Evolutionary conservation across 768 basidiomycete genomes (phyloP).

Genomic region (Obba rivulosa): DNA sequence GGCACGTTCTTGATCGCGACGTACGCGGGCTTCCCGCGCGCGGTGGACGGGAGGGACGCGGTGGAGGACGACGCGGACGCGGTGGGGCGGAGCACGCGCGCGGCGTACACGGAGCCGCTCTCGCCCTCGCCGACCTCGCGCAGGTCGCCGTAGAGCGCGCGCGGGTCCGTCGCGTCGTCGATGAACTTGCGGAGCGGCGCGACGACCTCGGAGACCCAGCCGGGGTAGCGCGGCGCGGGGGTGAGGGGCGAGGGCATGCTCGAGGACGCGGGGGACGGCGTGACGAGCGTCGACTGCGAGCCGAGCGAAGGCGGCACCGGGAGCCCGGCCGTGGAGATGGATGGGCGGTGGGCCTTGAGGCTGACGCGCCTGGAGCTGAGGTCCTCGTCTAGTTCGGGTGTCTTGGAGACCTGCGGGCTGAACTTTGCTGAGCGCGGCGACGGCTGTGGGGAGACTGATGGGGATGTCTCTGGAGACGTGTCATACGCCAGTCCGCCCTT

Average conservation of each 20-base stretch:
- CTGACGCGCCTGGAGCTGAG: no score
- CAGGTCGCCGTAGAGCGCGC: conserved; percentile 58
- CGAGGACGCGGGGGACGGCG: conserved; percentile 15
- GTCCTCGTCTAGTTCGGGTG: no score
- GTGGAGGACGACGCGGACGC: conserved; percentile 1
- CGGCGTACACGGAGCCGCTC: conserved; percentile 63
- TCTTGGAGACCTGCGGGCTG: background rate
- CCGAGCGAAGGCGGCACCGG: no score
- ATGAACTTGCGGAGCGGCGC: conserved; percentile 59
- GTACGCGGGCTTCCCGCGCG: conserved; percentile 3
- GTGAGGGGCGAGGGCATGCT: conserved; percentile 31
- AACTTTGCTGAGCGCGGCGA: no score
- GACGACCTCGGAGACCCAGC: conserved; percentile 59
- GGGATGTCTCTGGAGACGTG: no score
- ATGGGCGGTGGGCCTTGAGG: no score
- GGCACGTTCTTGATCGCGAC: conserved; percentile 77
- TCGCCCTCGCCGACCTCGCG: conserved; percentile 83
- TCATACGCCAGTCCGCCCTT: no score
- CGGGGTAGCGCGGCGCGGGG: conserved; percentile 48
- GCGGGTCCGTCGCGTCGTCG: conserved; percentile 55
- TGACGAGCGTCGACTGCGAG: conserved; percentile 5
- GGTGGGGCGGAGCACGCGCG: conserved; percentile 22
- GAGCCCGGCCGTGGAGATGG: no score
- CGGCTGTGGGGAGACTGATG: no score
- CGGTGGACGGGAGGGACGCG: conserved; percentile 11